Base-by-base conservation (phyloP, 805 yeast genomes). In the Saccharomyces jurei region DNA sequence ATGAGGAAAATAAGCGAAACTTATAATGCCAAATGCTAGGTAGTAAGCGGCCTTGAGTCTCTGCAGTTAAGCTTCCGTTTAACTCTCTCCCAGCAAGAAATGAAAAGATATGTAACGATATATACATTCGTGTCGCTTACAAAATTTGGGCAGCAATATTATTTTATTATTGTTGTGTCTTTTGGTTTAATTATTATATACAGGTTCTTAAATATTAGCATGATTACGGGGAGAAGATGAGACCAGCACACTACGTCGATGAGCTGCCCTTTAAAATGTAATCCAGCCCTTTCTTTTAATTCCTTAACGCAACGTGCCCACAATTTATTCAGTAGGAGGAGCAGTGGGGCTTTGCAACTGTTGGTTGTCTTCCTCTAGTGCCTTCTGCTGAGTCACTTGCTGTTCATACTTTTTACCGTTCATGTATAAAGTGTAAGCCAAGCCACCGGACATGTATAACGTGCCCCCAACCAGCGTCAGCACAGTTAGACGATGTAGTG, bases 401-500 rank as follows among this genome's bases (percentile, higher is more conserved):
- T 72, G 69, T 64, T 80, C 83, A 53, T 77, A 78, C 53, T 74
- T 73, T 62, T 76, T 75, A 58, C 83, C 82, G 49, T 80, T 81
- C 60, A 69, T 73, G 67, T 79, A 81, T 54, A 81, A 66, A 13
- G 80, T 79, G 68, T 76, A 78, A 25, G 74, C 74, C 49, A 81
- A 73, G 54, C 82, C 83, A 30, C 77, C 79, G 10, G 75, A 62
- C 77, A 81, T 76, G 67, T 78, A 81, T 52, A 74, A 53, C 0
- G 79, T 69, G 48, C 78, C 78, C 50, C 91, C 91, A 22, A 83
- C 79, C 30, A 86, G 74, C 2, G 86, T 78, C 25, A 86, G 66
- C 48, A 86, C 90, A 0, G 89, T 83, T 56, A 85, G 68, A 72
- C 92, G 84, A 70, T 86, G 92, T 28, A 78, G 79, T 46, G 86